Percentiles rank a stretch among this genome's conserved stretches.
Evolutionary conservation across 768 basidiomycete genomes (phyloP).

Genomic region (Russula sp.): DNA sequence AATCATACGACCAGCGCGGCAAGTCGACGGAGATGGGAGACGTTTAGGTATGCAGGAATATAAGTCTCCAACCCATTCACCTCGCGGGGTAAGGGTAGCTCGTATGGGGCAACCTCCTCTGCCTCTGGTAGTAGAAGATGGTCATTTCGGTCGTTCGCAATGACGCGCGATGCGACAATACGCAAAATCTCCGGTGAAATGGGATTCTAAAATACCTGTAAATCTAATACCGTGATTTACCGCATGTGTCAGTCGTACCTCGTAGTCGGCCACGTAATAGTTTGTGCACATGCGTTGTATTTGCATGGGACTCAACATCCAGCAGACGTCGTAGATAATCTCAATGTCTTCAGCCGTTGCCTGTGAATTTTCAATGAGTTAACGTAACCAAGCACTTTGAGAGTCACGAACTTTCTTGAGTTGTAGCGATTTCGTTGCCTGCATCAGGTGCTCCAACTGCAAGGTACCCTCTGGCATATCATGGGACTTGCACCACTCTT

Average conservation of each 20-base stretch:
- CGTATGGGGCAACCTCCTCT: conserved; percentile 95
- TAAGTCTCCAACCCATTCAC: conserved; percentile 96
- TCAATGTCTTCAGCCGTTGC: conserved; percentile 93
- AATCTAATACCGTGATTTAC: not conserved
- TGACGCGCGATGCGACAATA: conserved; percentile 92
- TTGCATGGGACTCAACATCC: conserved; percentile 99
- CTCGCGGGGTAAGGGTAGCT: conserved; percentile 88
- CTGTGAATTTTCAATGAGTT: conserved; percentile 33
- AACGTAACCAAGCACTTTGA: not conserved
- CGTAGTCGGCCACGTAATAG: conserved; percentile 98
- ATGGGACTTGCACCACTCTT: conserved; percentile 99
- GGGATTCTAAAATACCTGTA: conserved; percentile 55
- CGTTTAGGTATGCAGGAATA: conserved; percentile 85
- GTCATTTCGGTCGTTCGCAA: conserved; percentile 94
- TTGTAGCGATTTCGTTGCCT: conserved; percentile 96
- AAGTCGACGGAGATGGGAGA: conserved; percentile 80
- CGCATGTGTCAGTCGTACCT: conserved; percentile 44
- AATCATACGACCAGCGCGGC: conserved; percentile 75
- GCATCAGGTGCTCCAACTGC: conserved; percentile 98
- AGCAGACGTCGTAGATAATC: conserved; percentile 98
- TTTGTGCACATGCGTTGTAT: conserved; percentile 99
- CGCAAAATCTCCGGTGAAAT: conserved; percentile 96
- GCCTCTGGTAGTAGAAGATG: conserved; percentile 95
- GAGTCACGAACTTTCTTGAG: conserved; percentile 74
- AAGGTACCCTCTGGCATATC: conserved; percentile 98